Percentiles rank a stretch among this genome's conserved stretches.
Conservation (phyloP, 257 asterid species). For the Datura wrightii region DNA sequence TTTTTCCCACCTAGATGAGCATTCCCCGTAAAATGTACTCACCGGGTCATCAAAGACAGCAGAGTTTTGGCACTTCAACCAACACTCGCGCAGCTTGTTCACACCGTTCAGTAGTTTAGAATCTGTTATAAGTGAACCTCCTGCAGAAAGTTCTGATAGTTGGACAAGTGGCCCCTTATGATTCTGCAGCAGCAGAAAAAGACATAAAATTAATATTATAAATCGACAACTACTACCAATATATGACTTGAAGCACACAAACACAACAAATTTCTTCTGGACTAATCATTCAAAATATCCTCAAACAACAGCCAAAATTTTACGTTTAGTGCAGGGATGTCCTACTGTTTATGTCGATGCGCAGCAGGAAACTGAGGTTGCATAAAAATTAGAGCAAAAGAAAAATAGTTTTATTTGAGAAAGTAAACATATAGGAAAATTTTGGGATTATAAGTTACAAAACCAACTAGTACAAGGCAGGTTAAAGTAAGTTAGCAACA, state of each 20-base stretch:
- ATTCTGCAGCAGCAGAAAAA: constrained; percentile 45
- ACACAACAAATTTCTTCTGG: constrained; percentile 17
- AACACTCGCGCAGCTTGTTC: constrained; percentile 61
- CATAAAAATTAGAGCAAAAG: not conserved
- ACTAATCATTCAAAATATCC: constrained; percentile 22
- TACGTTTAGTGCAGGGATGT: not conserved
- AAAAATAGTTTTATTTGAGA: too few species aligned
- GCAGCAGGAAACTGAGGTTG: constrained; percentile 13
- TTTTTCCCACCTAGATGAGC: constrained; percentile 28
- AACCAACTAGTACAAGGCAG: constrained; percentile 14
- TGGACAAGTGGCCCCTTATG: constrained; percentile 42
- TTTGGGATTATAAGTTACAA: not conserved
- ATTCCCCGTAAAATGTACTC: constrained; percentile 33
- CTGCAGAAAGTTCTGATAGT: constrained; percentile 50
- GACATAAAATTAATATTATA: constrained; percentile 12
- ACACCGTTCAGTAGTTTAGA: constrained; percentile 49
- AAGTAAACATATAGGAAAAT: not conserved
- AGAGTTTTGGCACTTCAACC: constrained; percentile 60
- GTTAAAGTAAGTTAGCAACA: not conserved
- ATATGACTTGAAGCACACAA: constrained; percentile 9
- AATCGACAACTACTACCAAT: not conserved
- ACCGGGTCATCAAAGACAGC: constrained; percentile 73
- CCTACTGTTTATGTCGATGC: not conserved
- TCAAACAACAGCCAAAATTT: constrained; percentile 7
- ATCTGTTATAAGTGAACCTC: constrained; percentile 45